Conservation (phyloP, 1,284 basidiomycete species). For the Rhodotorula sp. region DNA sequence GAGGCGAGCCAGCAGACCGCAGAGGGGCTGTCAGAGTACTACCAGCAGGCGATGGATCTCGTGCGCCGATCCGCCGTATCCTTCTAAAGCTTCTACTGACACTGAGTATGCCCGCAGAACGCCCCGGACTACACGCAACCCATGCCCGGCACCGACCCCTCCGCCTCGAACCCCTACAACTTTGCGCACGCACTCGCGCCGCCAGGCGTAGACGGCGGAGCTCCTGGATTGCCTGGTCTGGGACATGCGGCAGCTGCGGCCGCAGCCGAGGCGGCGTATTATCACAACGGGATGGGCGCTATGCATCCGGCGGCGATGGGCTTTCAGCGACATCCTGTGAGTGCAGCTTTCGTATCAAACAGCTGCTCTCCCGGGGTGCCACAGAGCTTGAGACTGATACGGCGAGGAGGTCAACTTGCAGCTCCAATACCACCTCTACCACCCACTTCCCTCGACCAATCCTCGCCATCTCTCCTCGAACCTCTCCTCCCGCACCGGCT, state of each 20-base stretch:
- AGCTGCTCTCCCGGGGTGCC: too few species aligned
- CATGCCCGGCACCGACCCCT: neutral
- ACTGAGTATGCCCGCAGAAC: slow-evolving; percentile 7
- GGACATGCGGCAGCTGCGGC: neutral
- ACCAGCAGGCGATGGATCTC: slow-evolving; percentile 34
- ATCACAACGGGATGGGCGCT: slow-evolving; percentile 27
- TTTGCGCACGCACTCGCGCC: slow-evolving; percentile 19
- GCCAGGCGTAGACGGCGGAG: slow-evolving; percentile 14
- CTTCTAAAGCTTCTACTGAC: neutral
- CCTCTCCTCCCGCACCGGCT: slow-evolving; percentile 40
- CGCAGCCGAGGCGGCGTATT: slow-evolving; percentile 29
- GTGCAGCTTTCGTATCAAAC: neutral
- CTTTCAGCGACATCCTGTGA: slow-evolving; percentile 36
- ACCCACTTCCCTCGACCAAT: slow-evolving; percentile 54
- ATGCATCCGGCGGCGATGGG: slow-evolving; percentile 11
- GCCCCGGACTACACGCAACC: slow-evolving; percentile 12
- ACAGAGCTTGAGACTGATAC: too few species aligned
- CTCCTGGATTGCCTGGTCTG: slow-evolving; percentile 3
- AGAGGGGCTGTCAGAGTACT: slow-evolving; percentile 34
- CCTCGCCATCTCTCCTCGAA: slow-evolving; percentile 51
- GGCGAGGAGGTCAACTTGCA: too few species aligned
- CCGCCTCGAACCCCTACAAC: slow-evolving; percentile 14
- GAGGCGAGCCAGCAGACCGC: neutral
- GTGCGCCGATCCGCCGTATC: slow-evolving; percentile 9
- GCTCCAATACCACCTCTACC: slow-evolving; percentile 91